Evolutionary conservation across 495 filamentous ascomycete species (phyloP), one percentile per base, ranked within the genome.

Genomic region (Hyaloscypha bicolor): DNA sequence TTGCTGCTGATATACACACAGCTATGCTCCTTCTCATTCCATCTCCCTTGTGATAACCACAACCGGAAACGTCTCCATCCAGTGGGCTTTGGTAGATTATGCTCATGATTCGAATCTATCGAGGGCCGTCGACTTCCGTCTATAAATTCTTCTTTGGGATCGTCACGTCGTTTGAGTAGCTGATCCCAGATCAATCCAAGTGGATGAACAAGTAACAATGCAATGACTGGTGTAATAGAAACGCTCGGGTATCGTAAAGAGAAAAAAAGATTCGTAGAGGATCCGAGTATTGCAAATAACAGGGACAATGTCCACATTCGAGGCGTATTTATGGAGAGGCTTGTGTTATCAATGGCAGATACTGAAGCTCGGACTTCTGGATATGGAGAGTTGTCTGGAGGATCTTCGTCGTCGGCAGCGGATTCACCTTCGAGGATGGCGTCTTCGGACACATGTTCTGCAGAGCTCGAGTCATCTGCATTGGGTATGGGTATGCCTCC

Each of bases 1-100:
- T 94, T 94, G 77, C 92, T 94, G 80, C 88, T 91, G 70, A 94
- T 91, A 71, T 93, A 94, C 63, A 94, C 90, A 75, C 91, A 94
- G 60, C 86, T 89, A 77, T 94, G 91, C 75, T 94, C 91, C 74
- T 94, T 94, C 71, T 91, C 87, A 73, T 94, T 94, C 91, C 91
- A 94, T 37, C 79, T 82, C 4, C 91, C 91, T 70, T 93, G 92
- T 14, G 87, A 89, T 14, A 94, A 79, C 91, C 91, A 94, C 6
- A 90, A 78, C 58, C 90, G 86, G 21, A 87, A 58, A 19, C 81
- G 4, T 59, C 4, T 60, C 29, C n/a, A 73, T 45, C 9, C 22
- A 19, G 53, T 21, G 48, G 37, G n/a, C 59, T 62, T 55, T 69
- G 70, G 1, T 51, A 30, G 25, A 68, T 67, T 69, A 52, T 70